Evolutionary conservation across 208 protist species (phyloP).

Genomic region (Crithidia brevicula): DNA sequence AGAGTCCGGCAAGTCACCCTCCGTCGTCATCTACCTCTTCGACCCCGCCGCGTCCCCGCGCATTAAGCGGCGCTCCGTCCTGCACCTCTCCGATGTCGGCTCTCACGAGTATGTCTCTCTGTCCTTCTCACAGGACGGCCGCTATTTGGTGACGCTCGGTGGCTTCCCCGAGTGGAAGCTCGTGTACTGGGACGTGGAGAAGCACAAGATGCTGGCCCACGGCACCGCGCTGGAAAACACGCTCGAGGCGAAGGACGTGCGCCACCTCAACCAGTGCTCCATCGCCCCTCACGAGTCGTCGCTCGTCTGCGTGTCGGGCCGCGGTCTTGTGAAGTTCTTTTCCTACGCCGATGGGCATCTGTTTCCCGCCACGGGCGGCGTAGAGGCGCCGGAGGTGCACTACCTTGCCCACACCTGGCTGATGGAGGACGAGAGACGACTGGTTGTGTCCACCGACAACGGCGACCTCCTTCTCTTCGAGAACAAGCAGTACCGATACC

Average conservation of each 20-base stretch:
- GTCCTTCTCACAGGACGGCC: slow-evolving; percentile 92
- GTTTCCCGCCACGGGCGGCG: slow-evolving; percentile 52
- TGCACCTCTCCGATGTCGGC: slow-evolving; percentile 85
- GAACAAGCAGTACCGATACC: slow-evolving; percentile 84
- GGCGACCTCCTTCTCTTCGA: slow-evolving; percentile 96
- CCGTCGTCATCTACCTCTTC: slow-evolving; percentile 92
- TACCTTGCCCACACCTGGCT: slow-evolving; percentile 96
- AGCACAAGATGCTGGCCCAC: slow-evolving; percentile 80
- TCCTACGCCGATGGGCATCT: slow-evolving; percentile 80
- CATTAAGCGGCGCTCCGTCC: slow-evolving; percentile 80
- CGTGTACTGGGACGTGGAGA: slow-evolving; percentile 94
- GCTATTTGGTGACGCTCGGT: slow-evolving; percentile 86
- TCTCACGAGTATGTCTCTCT: slow-evolving; percentile 90
- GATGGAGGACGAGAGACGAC: slow-evolving; percentile 69
- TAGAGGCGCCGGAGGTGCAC: slow-evolving; percentile 78
- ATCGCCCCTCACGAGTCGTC: slow-evolving; percentile 90
- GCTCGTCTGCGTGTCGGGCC: slow-evolving; percentile 93
- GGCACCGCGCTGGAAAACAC: slow-evolving; percentile 61
- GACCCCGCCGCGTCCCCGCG: slow-evolving; percentile 83
- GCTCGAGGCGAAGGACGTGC: slow-evolving; percentile 42
- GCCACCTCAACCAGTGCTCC: slow-evolving; percentile 89
- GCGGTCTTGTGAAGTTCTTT: slow-evolving; percentile 91
- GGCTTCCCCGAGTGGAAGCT: slow-evolving; percentile 94
- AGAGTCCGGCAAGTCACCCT: slow-evolving; percentile 83
- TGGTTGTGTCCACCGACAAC: slow-evolving; percentile 94